Percentiles rank a stretch among this genome's conserved stretches.
phyloP scores from a whole-genome alignment of 805 yeast species.

The Candida xyloterini region DNA sequence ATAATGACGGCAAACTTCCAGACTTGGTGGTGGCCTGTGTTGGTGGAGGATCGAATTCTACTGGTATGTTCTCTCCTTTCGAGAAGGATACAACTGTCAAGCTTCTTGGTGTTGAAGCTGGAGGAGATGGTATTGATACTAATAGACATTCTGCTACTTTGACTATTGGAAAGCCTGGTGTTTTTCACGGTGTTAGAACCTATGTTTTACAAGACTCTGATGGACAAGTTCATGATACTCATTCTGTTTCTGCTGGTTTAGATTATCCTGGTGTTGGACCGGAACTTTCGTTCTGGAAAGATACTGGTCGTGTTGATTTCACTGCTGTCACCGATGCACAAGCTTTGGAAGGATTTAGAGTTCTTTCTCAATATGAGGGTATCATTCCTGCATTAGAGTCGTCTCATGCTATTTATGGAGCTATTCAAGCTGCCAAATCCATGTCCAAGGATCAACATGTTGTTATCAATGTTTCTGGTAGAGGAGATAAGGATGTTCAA shows the following conservation, averaged over 20 bases:
- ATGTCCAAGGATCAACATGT: conserved; percentile 76
- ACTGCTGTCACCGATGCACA: conserved; percentile 94
- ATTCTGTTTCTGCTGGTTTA: conserved; percentile 96
- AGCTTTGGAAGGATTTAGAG: conserved; percentile 86
- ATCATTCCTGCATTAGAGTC: conserved; percentile 98
- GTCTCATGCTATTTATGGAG: conserved; percentile 94
- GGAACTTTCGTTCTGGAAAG: conserved; percentile 93
- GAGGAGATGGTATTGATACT: conserved; percentile 94
- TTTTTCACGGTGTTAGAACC: conserved; percentile 95
- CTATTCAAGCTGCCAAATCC: conserved; percentile 79
- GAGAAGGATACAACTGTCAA: conserved; percentile 75
- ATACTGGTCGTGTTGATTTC: conserved; percentile 87
- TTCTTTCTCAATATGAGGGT: conserved; percentile 91
- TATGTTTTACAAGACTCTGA: conserved; percentile 86
- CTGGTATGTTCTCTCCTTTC: conserved; percentile 95
- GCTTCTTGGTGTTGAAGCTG: conserved; percentile 95
- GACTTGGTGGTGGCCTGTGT: conserved; percentile 97
- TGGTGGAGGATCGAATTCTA: conserved; percentile 97
- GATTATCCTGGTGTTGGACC: conserved; percentile 99
- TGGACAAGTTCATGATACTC: conserved; percentile 97
- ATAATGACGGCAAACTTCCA: conserved; percentile 81
- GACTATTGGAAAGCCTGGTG: conserved; percentile 95
- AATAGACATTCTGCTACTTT: conserved; percentile 91
- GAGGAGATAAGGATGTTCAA: conserved; percentile 99
- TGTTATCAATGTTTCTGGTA: conserved; percentile 89